Evolutionary conservation across 108 stramenopile genomes (phyloP).

Genomic region (Heterococcus sp.): DNA sequence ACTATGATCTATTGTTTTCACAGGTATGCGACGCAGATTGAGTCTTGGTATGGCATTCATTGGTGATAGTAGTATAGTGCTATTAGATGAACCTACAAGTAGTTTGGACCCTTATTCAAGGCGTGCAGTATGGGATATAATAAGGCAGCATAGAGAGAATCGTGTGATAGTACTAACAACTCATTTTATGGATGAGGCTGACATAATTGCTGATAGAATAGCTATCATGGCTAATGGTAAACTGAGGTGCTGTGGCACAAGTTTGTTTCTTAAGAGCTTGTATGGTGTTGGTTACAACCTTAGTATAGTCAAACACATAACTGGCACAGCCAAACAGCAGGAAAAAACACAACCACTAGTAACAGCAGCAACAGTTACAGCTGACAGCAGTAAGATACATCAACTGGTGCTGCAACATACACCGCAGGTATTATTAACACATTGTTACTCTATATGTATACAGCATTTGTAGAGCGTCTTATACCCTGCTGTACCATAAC

Average conservation of each 20-base stretch:
- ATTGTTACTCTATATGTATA: too few species aligned
- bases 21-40: neutral
- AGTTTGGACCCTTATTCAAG: too few species aligned
- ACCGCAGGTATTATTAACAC: too few species aligned
- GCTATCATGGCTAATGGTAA: constrained; percentile 90
- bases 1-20: neutral
- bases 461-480: too few species aligned
- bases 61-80: constrained; percentile 68
- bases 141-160: constrained; percentile 43
- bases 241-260: constrained; percentile 77
- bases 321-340: too few species aligned
- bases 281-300: constrained; percentile 63
- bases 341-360: too few species aligned
- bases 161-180: constrained; percentile 78
- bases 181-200: constrained; percentile 98
- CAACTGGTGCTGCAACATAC: too few species aligned
- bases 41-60: constrained; percentile 68
- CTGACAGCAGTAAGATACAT: too few species aligned
- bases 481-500: too few species aligned
- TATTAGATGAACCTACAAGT: constrained; percentile 88
- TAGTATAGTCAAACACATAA: constrained; percentile 58
- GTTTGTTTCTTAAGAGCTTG: constrained; percentile 71
- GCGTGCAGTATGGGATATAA: constrained; percentile 60
- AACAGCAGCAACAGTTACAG: too few species aligned
- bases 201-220: constrained; percentile 90